Conservation (phyloP, 805 yeast species). For the Pichia rugopelliculosa region DNA sequence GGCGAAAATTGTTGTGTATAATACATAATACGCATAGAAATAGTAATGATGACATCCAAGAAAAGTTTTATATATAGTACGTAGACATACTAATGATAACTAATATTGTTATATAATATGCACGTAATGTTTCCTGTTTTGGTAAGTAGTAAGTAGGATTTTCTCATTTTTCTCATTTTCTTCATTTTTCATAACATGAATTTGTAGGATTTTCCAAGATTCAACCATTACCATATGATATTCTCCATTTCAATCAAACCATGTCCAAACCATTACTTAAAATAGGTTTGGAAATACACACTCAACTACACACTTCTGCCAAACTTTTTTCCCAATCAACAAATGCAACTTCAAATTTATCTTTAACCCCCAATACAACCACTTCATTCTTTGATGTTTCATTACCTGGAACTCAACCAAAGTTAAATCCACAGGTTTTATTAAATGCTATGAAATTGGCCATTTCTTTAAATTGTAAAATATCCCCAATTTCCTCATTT, state of each 20-base stretch:
- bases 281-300: conserved; percentile 91
- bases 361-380: conserved; percentile 51
- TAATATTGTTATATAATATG: too few species aligned
- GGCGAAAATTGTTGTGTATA: too few species aligned
- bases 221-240: too few species aligned
- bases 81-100: too few species aligned
- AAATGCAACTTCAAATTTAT: conserved; percentile 36
- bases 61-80: too few species aligned
- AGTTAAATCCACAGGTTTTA: conserved; percentile 66
- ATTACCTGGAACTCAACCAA: conserved; percentile 90
- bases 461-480: conserved; percentile 52
- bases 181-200: too few species aligned
- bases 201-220: too few species aligned
- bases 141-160: too few species aligned
- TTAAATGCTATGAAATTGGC: conserved; percentile 67
- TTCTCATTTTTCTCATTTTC: too few species aligned
- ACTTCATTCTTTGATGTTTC: conserved; percentile 78
- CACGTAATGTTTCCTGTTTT: too few species aligned
- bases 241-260: background rate
- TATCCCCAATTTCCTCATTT: conserved; percentile 55
- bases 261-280: conserved; percentile 33
- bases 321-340: conserved; percentile 71
- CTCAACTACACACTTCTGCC: conserved; percentile 67
- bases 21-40: too few species aligned
- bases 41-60: too few species aligned